Evolutionary conservation across 305 asterid genomes (phyloP).

Genomic region (Petunia hybrid): DNA sequence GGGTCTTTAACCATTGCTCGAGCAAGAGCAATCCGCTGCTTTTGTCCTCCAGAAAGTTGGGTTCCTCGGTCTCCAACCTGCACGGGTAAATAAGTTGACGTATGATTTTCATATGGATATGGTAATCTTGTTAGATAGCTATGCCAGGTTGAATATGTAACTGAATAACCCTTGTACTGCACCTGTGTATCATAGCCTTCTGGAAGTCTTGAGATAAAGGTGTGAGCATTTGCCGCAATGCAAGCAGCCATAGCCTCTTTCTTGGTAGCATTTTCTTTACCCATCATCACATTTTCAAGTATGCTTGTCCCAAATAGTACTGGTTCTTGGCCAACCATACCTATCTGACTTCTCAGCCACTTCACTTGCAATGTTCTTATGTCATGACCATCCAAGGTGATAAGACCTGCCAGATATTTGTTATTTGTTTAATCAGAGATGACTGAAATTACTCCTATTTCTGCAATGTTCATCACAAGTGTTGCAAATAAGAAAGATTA

Average conservation of each 20-base stretch:
- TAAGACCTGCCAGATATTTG: constrained; percentile 52
- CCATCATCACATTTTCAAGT: constrained; percentile 80
- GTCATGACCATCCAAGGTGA: constrained; percentile 75
- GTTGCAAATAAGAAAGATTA: background rate
- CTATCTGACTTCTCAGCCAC: constrained; percentile 84
- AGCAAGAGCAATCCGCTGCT: constrained; percentile 82
- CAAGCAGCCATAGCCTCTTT: constrained; percentile 76
- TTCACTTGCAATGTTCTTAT: constrained; percentile 76
- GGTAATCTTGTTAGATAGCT: background rate
- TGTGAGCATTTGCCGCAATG: constrained; percentile 74
- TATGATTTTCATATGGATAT: background rate
- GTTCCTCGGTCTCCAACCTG: constrained; percentile 91
- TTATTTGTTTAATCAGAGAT: background rate
- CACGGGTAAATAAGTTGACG: constrained; percentile 9
- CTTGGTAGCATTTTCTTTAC: constrained; percentile 74
- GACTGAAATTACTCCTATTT: background rate
- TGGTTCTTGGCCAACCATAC: constrained; percentile 94
- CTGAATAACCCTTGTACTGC: background rate
- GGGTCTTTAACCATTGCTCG: constrained; percentile 89
- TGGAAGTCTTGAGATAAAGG: constrained; percentile 68
- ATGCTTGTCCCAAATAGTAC: constrained; percentile 75
- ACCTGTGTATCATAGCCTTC: constrained; percentile 86
- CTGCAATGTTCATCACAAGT: constrained; percentile 19
- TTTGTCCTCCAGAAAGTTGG: constrained; percentile 84
- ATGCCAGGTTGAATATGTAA: constrained; percentile 17